Conservation (phyloP, 78 protist species). For the Monosiga brevicollis region DNA sequence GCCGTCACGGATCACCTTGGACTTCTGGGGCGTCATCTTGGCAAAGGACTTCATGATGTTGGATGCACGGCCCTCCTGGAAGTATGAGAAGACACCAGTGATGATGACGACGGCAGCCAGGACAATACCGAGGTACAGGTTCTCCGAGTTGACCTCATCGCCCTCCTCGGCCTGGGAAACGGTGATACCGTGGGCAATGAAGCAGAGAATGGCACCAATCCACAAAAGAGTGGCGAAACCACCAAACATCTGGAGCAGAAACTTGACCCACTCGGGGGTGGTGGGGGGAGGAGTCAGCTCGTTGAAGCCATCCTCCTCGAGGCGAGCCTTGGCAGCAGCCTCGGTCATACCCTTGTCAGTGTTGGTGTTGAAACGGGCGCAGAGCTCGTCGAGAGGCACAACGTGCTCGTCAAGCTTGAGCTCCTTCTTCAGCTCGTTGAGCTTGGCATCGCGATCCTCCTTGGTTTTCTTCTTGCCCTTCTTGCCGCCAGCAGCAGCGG, state of each 20-base stretch:
- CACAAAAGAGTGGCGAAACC: conserved; percentile 47
- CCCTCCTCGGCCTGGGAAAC: neutral
- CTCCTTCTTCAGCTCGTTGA: conserved; percentile 11
- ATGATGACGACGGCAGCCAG: conserved; percentile 69
- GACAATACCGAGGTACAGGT: conserved; percentile 64
- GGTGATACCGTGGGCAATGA: conserved; percentile 29
- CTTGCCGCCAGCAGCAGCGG: neutral
- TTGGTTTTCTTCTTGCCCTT: conserved; percentile 20
- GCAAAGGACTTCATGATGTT: conserved; percentile 72
- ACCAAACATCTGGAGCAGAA: conserved; percentile 26
- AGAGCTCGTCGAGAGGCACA: conserved; percentile 8
- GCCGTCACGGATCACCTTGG: conserved; percentile 65
- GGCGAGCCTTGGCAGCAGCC: neutral
- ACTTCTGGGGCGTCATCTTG: conserved; percentile 41
- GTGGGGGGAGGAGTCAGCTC: conserved; percentile 45
- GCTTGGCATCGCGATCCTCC: neutral
- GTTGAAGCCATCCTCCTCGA: conserved; percentile 45
- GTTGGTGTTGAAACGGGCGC: neutral
- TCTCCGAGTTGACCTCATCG: neutral
- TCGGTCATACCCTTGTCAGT: neutral
- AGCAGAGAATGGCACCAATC: conserved; percentile 49
- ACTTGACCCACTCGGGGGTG: conserved; percentile 34
- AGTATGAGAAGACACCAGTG: conserved; percentile 66
- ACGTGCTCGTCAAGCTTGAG: conserved; percentile 19
- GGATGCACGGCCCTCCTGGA: conserved; percentile 65